phyloP scores from a whole-genome alignment of 306 rosid genomes.

The Cicer bijugum region DNA sequence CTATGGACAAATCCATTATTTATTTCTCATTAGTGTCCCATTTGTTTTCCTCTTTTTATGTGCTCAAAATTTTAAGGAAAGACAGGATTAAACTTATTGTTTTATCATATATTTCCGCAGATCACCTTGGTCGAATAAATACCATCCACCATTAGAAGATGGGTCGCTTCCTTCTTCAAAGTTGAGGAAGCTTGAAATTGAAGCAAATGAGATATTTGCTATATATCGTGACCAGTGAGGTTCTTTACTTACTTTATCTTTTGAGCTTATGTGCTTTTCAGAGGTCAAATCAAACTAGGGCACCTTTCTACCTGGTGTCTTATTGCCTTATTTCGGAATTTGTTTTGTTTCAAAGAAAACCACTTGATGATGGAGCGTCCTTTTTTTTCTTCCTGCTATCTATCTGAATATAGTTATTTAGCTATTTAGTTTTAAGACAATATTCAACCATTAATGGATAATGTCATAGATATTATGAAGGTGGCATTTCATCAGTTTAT shows the following conservation, averaged over 20 bases:
- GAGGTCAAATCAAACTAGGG: conserved; percentile 30
- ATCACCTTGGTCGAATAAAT: conserved; percentile 97
- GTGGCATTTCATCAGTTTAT: conserved; percentile 97
- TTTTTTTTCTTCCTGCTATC: conserved; percentile 32
- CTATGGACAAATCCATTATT: conserved; percentile 19
- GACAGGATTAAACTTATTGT: not conserved
- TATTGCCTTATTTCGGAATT: not conserved
- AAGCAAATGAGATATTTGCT: conserved; percentile 92
- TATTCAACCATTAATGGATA: conserved; percentile 58
- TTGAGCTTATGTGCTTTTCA: conserved; percentile 25
- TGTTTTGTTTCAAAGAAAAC: conserved; percentile 31
- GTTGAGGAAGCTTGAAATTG: conserved; percentile 88
- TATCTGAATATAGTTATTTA: conserved; percentile 9
- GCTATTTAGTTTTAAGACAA: conserved; percentile 40
- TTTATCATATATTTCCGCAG: conserved; percentile 52
- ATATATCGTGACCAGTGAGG: conserved; percentile 99
- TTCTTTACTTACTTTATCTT: conserved; percentile 85
- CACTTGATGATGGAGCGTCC: conserved; percentile 22
- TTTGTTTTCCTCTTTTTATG: not conserved
- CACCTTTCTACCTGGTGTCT: conserved; percentile 22
- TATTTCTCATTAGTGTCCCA: not conserved
- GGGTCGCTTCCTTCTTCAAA: conserved; percentile 79
- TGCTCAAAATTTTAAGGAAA: conserved; percentile 13
- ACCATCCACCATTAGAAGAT: conserved; percentile 84
- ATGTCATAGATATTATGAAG: conserved; percentile 90